These are phyloP conservation scores for Myochromella boudieri DNA, from an alignment of 768 basidiomycete species.

Conservation along the genomic window DNA sequence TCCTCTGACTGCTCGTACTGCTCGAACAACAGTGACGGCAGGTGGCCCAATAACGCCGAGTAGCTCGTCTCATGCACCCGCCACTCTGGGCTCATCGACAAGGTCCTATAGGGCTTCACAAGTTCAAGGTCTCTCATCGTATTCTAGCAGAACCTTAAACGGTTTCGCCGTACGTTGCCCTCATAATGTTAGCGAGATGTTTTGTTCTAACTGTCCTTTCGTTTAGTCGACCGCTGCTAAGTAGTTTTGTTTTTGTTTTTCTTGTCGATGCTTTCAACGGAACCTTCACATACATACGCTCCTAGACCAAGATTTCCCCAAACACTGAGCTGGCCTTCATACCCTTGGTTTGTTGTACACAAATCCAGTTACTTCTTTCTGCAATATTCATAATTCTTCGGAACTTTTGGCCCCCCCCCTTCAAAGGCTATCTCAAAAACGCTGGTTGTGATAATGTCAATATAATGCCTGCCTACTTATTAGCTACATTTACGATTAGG, in stretches of 20 bases:
- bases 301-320: constrained; percentile 21
- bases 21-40: constrained; percentile 50
- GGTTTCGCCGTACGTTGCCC: constrained; percentile 59
- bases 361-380: constrained; percentile 27
- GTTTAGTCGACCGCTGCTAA: constrained; percentile 41
- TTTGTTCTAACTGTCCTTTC: constrained; percentile 11
- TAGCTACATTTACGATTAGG: constrained; percentile 6
- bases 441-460: constrained; percentile 10
- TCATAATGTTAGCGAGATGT: background rate
- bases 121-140: constrained; percentile 66
- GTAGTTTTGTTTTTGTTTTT: constrained; percentile 21
- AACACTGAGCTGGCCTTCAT: constrained; percentile 40
- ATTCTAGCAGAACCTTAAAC: constrained; percentile 73
- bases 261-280: constrained; percentile 15
- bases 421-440: constrained; percentile 4
- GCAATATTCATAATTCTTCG: constrained; percentile 35
- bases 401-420: too few relatives aligned
- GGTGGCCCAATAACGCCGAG: constrained; percentile 61
- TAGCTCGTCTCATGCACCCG: constrained; percentile 44
- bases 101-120: constrained; percentile 71
- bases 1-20: constrained; percentile 76
- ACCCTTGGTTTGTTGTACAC: constrained; percentile 40
- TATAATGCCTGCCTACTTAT: constrained; percentile 9
- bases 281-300: constrained; percentile 18
- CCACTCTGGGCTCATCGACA: constrained; percentile 59